Evolutionary conservation across 306 rosid genomes (phyloP).

Genomic region (Fragaria vesca): DNA sequence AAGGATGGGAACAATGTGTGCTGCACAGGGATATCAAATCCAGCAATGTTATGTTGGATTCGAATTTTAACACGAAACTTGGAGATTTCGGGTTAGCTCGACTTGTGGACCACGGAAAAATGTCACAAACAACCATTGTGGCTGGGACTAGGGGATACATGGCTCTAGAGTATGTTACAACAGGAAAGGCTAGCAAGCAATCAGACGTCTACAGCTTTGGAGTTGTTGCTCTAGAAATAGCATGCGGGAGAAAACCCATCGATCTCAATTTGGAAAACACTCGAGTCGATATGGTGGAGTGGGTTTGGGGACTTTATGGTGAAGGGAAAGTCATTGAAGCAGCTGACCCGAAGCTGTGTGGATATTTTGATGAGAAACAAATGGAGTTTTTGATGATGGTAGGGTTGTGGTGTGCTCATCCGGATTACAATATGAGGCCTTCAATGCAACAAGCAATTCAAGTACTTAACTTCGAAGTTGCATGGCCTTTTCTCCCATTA

Average conservation of each 20-base stretch:
- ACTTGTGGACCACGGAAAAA: background rate
- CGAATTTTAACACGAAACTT: background rate
- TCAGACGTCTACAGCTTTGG: background rate
- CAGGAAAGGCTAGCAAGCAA: background rate
- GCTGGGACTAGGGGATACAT: background rate
- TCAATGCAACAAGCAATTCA: background rate
- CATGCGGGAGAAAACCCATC: background rate
- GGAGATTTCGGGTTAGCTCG: background rate
- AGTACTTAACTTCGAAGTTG: conserved; percentile 5
- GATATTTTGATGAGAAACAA: background rate
- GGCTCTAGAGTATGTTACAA: background rate
- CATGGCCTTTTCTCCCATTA: conserved; percentile 14
- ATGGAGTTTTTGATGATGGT: conserved; percentile 13
- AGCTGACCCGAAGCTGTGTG: background rate
- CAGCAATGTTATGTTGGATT: background rate
- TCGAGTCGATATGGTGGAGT: background rate
- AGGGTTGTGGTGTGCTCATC: conserved; percentile 15
- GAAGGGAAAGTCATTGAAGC: background rate
- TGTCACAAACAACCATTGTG: background rate
- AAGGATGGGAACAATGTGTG: conserved; percentile 4
- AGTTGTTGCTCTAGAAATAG: conserved; percentile 3
- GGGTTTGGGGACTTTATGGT: conserved; percentile 3
- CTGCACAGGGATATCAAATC: background rate
- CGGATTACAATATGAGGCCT: background rate
- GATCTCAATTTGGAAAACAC: background rate